Percentiles rank a stretch among this genome's conserved stretches.
Evolutionary conservation across 768 basidiomycete species (phyloP).

Genomic region (Panellus pusillus): DNA sequence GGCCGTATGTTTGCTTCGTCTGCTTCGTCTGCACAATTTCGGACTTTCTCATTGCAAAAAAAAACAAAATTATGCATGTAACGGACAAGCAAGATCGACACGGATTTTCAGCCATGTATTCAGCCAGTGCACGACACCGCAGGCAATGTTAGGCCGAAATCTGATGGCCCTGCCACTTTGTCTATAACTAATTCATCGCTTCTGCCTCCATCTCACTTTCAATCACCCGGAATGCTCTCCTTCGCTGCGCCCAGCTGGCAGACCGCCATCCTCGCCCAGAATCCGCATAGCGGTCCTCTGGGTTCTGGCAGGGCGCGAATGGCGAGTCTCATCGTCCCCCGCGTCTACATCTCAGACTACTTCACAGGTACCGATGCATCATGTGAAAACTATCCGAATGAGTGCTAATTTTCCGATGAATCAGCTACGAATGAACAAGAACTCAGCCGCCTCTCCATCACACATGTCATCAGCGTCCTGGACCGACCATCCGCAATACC

Average conservation of each 20-base stretch:
- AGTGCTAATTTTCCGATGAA: no score
- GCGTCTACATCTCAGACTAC: conserved; percentile 65
- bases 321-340: conserved; percentile 37
- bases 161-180: not conserved
- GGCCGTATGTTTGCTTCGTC: no score
- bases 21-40: no score
- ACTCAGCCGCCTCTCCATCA: conserved; percentile 60
- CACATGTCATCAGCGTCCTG: conserved; percentile 69
- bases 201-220: not conserved
- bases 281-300: not conserved
- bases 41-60: no score
- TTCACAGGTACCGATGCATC: conserved; percentile 41
- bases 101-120: no score
- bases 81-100: no score
- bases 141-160: no score
- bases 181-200: not conserved
- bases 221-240: conserved; percentile 9
- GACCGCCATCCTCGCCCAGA: conserved; percentile 10
- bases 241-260: conserved; percentile 20
- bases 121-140: no score
- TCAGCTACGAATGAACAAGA: conserved; percentile 40
- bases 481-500: conserved; percentile 51
- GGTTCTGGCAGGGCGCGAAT: conserved; percentile 12
- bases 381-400: conserved; percentile 41
- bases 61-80: no score